Evolutionary conservation across 495 filamentous ascomycete genomes (phyloP), one percentile per base, ranked within the genome.

Genomic region (Terfezia claveryi): DNA sequence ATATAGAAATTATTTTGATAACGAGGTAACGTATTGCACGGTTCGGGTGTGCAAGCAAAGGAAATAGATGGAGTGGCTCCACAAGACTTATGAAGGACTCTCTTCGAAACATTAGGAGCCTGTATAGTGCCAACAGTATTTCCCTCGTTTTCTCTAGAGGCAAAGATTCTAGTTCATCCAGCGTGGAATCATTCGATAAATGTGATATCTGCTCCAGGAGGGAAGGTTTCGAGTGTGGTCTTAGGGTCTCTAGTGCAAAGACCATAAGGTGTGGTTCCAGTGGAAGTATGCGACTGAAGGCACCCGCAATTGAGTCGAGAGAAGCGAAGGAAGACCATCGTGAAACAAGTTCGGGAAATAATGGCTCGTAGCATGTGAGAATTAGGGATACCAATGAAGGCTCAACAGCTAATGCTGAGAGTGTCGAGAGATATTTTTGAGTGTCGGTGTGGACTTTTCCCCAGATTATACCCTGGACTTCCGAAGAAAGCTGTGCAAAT

Each of bases 1-100:
- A 81, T 49, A 83, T 70, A 65, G 81, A 83, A 62, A 94, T 78
- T 54, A 84, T 75, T 66, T 84, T 75, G 51, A 93, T 74, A 12
- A 86, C 80, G 52, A 99, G 72, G 66, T 87, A 96, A 66, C 82
- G 75, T 16, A 92, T 75, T 8, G 73, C 68, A 37, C 61, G 68
- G 36, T 76, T 36, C n/a, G 54, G 12, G 49, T 62, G 59, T 36
- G 20, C 55, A 38, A 65, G 17, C 9, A 66, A 36, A 23, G 57
- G 49, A 6, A 55, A 57, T 20, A 65, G 54, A 52, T 50, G 52
- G 23, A 56, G 52, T 12, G 56, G 36, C 16, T 62, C 50, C 2
- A 61, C 49, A 32, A 66, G 54, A 2, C 52, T 23, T 44, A 60
- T 23, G 51, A 66, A 66, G 4, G 57, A 50, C 12, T 63, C 63